These are phyloP conservation scores for Fremontodendron californicum DNA, from an alignment of 345 rosid species.

Conservation along the genomic window DNA sequence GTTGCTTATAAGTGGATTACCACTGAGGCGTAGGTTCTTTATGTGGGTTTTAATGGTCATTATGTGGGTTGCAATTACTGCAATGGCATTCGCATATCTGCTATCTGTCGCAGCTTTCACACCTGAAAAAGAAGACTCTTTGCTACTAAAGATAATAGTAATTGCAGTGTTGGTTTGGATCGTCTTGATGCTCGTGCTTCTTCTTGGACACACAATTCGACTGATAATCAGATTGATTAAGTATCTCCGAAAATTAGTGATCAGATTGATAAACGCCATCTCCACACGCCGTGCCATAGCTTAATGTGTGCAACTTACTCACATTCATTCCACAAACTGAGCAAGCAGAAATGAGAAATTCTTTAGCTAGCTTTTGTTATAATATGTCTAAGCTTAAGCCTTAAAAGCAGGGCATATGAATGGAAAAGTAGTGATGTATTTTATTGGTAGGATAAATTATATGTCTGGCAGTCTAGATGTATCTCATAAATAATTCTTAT, in stretches of 20 bases:
- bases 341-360: too few species aligned
- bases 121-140: not conserved
- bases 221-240: not conserved
- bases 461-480: too few species aligned
- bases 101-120: not conserved
- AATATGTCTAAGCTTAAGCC: not conserved
- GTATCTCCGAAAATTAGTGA: not conserved
- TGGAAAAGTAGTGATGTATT: not conserved
- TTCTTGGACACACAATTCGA: not conserved
- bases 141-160: not conserved
- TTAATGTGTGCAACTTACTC: too few species aligned
- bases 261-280: not conserved
- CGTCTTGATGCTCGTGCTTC: not conserved
- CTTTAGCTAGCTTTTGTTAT: not conserved
- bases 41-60: conserved; percentile 19
- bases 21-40: too few species aligned
- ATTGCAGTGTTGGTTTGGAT: not conserved
- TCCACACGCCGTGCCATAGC: not conserved
- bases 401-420: not conserved
- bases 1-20: too few species aligned
- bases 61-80: conserved; percentile 25
- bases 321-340: not conserved
- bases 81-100: not conserved
- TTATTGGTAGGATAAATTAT: not conserved
- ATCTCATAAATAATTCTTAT: too few species aligned